Conservation (phyloP, 352 stramenopile species). For the Pythium rhizo-oryzae region DNA sequence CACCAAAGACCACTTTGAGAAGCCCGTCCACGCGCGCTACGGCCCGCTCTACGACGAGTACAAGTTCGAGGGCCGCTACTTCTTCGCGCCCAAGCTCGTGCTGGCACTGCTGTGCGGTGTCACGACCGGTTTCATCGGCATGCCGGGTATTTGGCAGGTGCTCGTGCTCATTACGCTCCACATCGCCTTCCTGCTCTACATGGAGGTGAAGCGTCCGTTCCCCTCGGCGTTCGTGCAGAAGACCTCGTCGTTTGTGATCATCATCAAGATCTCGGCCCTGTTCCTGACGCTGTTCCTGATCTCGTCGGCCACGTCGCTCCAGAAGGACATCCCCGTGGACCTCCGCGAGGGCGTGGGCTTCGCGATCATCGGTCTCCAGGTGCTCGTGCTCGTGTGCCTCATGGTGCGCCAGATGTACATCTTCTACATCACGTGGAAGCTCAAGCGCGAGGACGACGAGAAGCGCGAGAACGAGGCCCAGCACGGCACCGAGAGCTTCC, state of each 20-base stretch:
- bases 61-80: constrained; percentile 86
- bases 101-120: constrained; percentile 75
- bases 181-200: constrained; percentile 79
- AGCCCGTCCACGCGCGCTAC: constrained; percentile 79
- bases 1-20: constrained; percentile 86
- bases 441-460: constrained; percentile 39
- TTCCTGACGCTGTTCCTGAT: constrained; percentile 84
- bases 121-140: constrained; percentile 82
- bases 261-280: constrained; percentile 89
- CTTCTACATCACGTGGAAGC: constrained; percentile 88
- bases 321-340: constrained; percentile 67
- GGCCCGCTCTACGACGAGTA: constrained; percentile 88
- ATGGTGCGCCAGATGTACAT: constrained; percentile 88
- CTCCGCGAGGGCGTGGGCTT: constrained; percentile 78
- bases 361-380: constrained; percentile 80
- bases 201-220: constrained; percentile 86
- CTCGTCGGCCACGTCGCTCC: constrained; percentile 69
- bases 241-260: constrained; percentile 87
- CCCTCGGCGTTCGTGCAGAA: constrained; percentile 82
- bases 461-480: constrained; percentile 25
- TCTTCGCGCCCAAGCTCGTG: constrained; percentile 85
- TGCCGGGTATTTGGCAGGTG: constrained; percentile 76
- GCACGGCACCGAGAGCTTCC: constrained; percentile 18
- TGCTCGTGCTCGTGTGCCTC: constrained; percentile 78
- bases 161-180: constrained; percentile 74